Evolutionary conservation across 495 filamentous ascomycete genomes (phyloP).

Genomic region (Tetracladium setigerum): DNA sequence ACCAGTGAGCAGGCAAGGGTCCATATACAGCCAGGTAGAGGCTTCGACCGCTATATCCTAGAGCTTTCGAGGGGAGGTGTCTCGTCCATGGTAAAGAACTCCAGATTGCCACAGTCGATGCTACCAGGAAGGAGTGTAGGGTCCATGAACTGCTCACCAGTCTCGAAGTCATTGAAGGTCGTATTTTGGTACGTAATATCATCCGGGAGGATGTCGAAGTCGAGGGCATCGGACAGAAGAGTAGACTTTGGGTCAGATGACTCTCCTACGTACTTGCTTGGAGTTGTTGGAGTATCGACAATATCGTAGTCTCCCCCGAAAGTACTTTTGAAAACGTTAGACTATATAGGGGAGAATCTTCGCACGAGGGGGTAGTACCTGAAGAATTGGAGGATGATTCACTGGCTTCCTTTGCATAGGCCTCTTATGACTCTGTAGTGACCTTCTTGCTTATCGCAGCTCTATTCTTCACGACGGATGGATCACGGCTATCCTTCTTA

Average conservation of each 20-base stretch:
- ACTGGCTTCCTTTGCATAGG: no score
- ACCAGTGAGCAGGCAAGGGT: not conserved
- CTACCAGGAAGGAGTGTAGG: conserved; percentile 1
- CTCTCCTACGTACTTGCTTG: not conserved
- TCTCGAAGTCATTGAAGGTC: not conserved
- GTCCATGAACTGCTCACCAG: conserved; percentile 1
- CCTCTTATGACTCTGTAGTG: no score
- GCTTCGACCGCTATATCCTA: not conserved
- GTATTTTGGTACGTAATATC: not conserved
- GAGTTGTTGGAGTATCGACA: not conserved
- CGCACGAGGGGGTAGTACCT: not conserved
- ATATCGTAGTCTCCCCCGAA: not conserved
- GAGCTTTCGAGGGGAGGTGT: no score
- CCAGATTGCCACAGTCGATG: not conserved
- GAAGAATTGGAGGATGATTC: no score
- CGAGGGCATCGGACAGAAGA: not conserved
- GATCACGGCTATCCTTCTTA: no score
- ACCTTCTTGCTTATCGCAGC: conserved; percentile 9
- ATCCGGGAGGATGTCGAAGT: not conserved
- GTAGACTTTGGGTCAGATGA: not conserved
- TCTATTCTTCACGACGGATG: not conserved
- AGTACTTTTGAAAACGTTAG: conserved; percentile 1
- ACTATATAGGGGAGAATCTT: not conserved
- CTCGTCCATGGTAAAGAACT: not conserved
- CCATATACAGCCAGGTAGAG: not conserved